A percentile compares a stretch with the other conserved stretches of the same genome.
Conservation (phyloP, 2,329 filamentous ascomycete species). For the Fusarium oxysporum region DNA sequence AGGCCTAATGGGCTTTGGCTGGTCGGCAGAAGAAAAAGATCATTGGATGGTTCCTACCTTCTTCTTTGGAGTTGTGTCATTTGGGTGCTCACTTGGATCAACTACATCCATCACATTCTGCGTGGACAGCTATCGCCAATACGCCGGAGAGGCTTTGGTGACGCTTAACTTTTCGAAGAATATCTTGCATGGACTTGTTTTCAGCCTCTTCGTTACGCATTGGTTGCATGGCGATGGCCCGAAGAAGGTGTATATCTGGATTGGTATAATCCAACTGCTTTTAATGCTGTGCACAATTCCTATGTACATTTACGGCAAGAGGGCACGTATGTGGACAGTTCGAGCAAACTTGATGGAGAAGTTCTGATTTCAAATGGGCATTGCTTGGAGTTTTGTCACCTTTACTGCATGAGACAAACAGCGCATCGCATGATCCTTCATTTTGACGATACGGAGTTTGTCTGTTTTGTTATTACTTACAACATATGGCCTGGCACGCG, state of each 20-base stretch:
- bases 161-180: slow-evolving; percentile 97
- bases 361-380: slow-evolving; percentile 51
- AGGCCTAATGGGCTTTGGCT: slow-evolving; percentile 96
- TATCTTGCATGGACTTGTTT: slow-evolving; percentile 88
- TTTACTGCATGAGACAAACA: not conserved
- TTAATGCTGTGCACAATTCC: slow-evolving; percentile 82
- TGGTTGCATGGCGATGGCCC: slow-evolving; percentile 84
- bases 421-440: not conserved
- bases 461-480: not conserved
- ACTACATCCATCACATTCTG: slow-evolving; percentile 95
- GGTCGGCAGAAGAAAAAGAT: slow-evolving; percentile 81
- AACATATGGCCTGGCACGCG: slow-evolving; percentile 9
- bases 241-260: slow-evolving; percentile 81
- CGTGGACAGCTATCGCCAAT: slow-evolving; percentile 92
- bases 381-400: slow-evolving; percentile 20
- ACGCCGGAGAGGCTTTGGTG: slow-evolving; percentile 92
- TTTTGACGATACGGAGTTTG: slow-evolving; percentile 8
- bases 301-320: slow-evolving; percentile 94
- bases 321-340: slow-evolving; percentile 93
- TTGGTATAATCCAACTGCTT: slow-evolving; percentile 87
- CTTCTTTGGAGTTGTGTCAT: slow-evolving; percentile 92
- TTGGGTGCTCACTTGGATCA: slow-evolving; percentile 89
- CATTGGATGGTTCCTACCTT: slow-evolving; percentile 92
- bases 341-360: slow-evolving; percentile 88
- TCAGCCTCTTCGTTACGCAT: slow-evolving; percentile 85